Evolutionary conservation across 257 asterid species (phyloP).

Genomic region (Striga asiatica): DNA sequence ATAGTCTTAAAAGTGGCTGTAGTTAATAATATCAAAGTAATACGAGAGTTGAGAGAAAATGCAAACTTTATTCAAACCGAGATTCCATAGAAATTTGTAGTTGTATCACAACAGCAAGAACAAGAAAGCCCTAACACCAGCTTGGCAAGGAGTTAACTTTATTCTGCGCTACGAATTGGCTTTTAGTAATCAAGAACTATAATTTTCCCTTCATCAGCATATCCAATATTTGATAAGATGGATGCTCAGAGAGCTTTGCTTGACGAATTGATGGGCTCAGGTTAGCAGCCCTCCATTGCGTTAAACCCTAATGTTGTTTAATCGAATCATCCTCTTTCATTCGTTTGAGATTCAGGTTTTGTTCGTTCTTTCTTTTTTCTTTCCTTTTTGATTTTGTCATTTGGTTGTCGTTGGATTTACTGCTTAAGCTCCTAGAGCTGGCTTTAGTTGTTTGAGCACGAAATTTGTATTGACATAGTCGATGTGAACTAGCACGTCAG

Average conservation of each 20-base stretch:
- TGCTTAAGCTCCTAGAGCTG: background rate
- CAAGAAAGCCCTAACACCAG: too few relatives aligned
- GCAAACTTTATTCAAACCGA: too few relatives aligned
- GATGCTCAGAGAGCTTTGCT: slow-evolving; percentile 93
- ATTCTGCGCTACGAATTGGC: too few relatives aligned
- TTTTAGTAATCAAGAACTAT: too few relatives aligned
- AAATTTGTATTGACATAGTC: background rate
- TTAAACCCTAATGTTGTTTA: slow-evolving; percentile 16
- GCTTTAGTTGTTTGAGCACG: background rate
- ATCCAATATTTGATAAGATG: slow-evolving; percentile 28
- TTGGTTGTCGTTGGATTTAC: slow-evolving; percentile 12
- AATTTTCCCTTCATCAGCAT: background rate
- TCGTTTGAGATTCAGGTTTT: background rate
- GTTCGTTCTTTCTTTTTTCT: background rate
- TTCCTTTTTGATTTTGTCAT: background rate
- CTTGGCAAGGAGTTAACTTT: too few relatives aligned
- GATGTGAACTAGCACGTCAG: background rate
- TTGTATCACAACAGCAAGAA: too few relatives aligned
- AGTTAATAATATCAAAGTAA: too few relatives aligned
- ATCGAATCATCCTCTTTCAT: slow-evolving; percentile 1
- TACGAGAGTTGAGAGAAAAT: too few relatives aligned
- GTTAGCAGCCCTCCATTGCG: slow-evolving; percentile 22
- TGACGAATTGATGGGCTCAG: slow-evolving; percentile 92
- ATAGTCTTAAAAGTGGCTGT: too few relatives aligned
- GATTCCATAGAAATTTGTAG: too few relatives aligned